Conservation (phyloP, 495 filamentous ascomycete species). For the Lentithecium fluviatile region DNA sequence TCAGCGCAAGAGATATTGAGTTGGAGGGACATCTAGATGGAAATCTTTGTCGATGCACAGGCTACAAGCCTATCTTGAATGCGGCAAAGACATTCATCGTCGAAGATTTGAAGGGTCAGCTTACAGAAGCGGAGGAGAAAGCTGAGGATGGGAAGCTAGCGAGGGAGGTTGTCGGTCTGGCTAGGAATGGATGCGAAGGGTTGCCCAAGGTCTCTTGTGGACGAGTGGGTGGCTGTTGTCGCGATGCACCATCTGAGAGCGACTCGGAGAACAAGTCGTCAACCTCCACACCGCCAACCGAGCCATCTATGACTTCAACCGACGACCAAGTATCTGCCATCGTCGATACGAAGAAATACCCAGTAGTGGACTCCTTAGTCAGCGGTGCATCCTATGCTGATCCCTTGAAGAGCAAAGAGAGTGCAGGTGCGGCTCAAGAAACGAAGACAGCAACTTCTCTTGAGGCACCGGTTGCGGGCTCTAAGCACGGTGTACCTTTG, state of each 20-base stretch:
- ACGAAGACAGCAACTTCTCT: slow-evolving; percentile 29
- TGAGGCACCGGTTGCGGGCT: slow-evolving; percentile 17
- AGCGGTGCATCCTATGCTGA: slow-evolving; percentile 36
- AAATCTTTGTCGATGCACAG: slow-evolving; percentile 48
- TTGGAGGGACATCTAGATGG: slow-evolving; percentile 46
- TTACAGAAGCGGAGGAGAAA: slow-evolving; percentile 29
- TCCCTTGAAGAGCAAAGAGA: slow-evolving; percentile 39
- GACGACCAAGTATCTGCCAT: slow-evolving; percentile 24
- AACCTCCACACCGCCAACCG: slow-evolving; percentile 15
- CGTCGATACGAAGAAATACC: slow-evolving; percentile 15
- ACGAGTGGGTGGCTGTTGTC: slow-evolving; percentile 45
- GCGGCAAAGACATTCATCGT: slow-evolving; percentile 53
- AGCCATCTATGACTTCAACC: slow-evolving; percentile 11
- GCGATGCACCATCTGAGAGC: slow-evolving; percentile 34
- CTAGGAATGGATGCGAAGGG: slow-evolving; percentile 4
- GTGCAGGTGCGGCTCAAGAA: background rate
- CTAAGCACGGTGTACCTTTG: slow-evolving; percentile 37
- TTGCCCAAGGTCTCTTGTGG: slow-evolving; percentile 37
- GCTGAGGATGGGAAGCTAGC: slow-evolving; percentile 9
- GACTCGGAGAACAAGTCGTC: slow-evolving; percentile 27
- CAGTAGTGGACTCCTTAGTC: slow-evolving; percentile 12
- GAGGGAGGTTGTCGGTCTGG: slow-evolving; percentile 12
- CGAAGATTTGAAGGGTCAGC: slow-evolving; percentile 46
- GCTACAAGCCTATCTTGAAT: slow-evolving; percentile 47
- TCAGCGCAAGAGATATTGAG: slow-evolving; percentile 42